Base-by-base conservation (phyloP, 495 filamentous ascomycete genomes). In the Tuber aestivum region DNA sequence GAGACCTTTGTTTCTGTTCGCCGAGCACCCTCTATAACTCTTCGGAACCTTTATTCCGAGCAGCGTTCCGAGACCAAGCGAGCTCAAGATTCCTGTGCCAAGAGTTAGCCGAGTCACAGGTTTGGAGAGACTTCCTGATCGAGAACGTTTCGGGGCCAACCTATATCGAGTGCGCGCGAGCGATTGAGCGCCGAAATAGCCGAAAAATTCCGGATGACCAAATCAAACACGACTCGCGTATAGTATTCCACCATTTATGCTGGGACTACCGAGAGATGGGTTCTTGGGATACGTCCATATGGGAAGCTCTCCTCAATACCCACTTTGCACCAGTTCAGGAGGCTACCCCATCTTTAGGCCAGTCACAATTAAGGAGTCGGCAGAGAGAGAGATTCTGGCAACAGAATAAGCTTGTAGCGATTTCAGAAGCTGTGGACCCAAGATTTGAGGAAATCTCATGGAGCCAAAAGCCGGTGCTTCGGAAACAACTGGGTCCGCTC, bases 391-490 rank as follows among this genome's bases (percentile, higher is more conserved):
- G 7, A 65, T 65, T 65, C 27, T 12, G 56, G 27, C 56, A 65
- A 27, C 32, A 27, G 56, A 20, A 65, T 35, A 70, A 35, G 20
- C 78, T 79, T 35, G 69, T 77, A n/a, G 38, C 77, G 40, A 69
- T 79, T 38, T 61, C 70, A 12, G 68, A 12, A 35, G 70, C 76
- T 42, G 48, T 82, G 41, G 69, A 35, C 42, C 38, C 69, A n/a
- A 71, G 65, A 38, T 56, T 79, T 48, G 41, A 41, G 48, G 68
- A 38, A 41, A 79, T 82, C 32, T 72, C 79, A 65, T 82, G 80
- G 80, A 77, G 79, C 41, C 79, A 81, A 48, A 72, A 72, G 1
- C 76, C 80, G 16, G 70, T 78, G 23, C 48, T 82, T 6, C n/a
- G 35, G 10, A 35, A 70, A 23, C 40, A 40, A 48, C 77, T 78